Base-by-base conservation (phyloP, 768 basidiomycete genomes). In the Phaffia australis region DNA sequence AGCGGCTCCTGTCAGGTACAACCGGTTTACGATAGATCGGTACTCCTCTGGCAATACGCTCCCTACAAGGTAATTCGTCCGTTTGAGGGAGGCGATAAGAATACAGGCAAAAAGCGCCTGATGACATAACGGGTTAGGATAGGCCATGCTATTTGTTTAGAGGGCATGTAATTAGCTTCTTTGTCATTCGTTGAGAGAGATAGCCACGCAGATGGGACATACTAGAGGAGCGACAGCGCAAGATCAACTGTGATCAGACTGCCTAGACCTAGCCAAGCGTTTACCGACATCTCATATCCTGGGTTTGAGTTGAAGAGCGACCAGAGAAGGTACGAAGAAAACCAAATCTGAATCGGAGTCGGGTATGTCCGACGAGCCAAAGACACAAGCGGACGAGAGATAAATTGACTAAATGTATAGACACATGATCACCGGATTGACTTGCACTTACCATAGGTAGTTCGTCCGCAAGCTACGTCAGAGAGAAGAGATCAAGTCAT, bases 291-390 rank as follows among this genome's bases (percentile, higher is more conserved):
- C 1, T 16, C n/a, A 23, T 60, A 60, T 7, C 59, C 59, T 3
- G 46, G 59, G 35, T 60, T 46, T 18, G 47, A 46, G 47, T 60
- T 60, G 47, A 48, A 60, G 32, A 60, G 46, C 11, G 47, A 49
- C 59, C 59, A 60, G 3, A 27, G 46, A 29, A 60, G 59, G 47
- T 48, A 60, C 2, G 59, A 60, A 16, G 59, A 48, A 49, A 60
- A 60, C 46, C 47, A 48, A 29, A 42, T 42, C 35, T 42, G 35
- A 42, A 42, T 11, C 4, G 11, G 35, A 4, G 35, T 42, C 35
- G 35, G 35, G 11, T 11, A 42, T 42, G 35, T 42, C 35, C 35
- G 35, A 42, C 11, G 35, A 42, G 35, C 11, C 6, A 11, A 11
- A 42, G 35, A 11, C 11, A 42, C 11, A 42, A 42, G 35, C 11